phyloP scores from a whole-genome alignment of 176 grass and related monocot genomes.

The Chrysopogon serrulatus region DNA sequence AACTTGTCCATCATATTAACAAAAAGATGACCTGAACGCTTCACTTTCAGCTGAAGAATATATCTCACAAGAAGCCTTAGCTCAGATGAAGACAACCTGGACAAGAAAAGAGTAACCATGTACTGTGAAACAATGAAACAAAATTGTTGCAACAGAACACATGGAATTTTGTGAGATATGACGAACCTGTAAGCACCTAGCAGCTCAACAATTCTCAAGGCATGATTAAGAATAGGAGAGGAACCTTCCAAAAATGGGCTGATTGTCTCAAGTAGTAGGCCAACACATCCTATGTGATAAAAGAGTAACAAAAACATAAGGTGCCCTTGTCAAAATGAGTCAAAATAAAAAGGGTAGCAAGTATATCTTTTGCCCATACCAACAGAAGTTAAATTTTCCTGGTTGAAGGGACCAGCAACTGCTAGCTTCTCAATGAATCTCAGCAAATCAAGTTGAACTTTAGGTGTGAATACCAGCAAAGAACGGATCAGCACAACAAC shows the following conservation, averaged over 20 bases:
- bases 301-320: slow-evolving; percentile 37
- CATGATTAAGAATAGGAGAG: slow-evolving; percentile 92
- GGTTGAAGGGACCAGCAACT: slow-evolving; percentile 82
- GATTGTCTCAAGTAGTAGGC: slow-evolving; percentile 94
- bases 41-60: slow-evolving; percentile 90
- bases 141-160: not conserved
- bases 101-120: slow-evolving; percentile 12
- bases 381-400: slow-evolving; percentile 97
- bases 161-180: slow-evolving; percentile 21
- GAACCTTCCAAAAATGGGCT: slow-evolving; percentile 84
- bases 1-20: slow-evolving; percentile 97
- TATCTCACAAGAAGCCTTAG: slow-evolving; percentile 82
- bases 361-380: slow-evolving; percentile 50
- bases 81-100: slow-evolving; percentile 92
- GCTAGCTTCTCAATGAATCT: slow-evolving; percentile 92
- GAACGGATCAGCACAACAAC: slow-evolving; percentile 74
- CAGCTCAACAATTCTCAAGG: slow-evolving; percentile 88
- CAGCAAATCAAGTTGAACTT: slow-evolving; percentile 88
- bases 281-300: slow-evolving; percentile 74
- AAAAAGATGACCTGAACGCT: slow-evolving; percentile 80
- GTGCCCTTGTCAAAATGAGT: not conserved
- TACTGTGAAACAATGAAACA: slow-evolving; percentile 18
- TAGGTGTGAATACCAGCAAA: slow-evolving; percentile 87
- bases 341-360: slow-evolving; percentile 19
- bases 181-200: slow-evolving; percentile 94